A percentile compares a stretch with the other conserved stretches of the same genome.
Evolutionary conservation across 2,329 filamentous ascomycete genomes (phyloP).

Genomic region (Xylariaceae sp.): DNA sequence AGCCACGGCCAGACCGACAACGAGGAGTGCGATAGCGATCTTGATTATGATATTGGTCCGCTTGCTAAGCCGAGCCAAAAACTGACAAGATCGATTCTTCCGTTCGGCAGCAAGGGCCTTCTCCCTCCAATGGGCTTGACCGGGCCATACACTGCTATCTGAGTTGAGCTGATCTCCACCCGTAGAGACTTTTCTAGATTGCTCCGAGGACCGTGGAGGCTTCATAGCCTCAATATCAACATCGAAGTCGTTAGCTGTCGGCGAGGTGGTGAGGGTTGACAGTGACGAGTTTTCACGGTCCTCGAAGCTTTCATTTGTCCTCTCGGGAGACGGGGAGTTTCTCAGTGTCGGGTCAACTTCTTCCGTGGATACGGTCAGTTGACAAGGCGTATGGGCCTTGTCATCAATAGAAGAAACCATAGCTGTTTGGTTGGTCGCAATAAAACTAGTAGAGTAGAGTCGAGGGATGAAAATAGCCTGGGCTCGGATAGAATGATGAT

Average conservation of each 20-base stretch:
- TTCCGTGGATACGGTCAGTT: conserved; percentile 23
- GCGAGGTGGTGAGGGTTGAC: conserved; percentile 43
- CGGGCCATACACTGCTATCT: conserved; percentile 58
- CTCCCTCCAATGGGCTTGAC: conserved; percentile 55
- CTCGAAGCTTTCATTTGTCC: conserved; percentile 29
- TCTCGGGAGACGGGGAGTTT: conserved; percentile 16
- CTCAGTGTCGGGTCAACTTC: conserved; percentile 15
- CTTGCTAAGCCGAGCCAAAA: conserved; percentile 50
- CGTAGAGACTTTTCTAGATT: conserved; percentile 35
- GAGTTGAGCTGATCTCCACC: conserved; percentile 36
- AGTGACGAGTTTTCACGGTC: conserved; percentile 36
- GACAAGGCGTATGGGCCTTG: conserved; percentile 17
- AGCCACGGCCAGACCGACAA: conserved; percentile 51
- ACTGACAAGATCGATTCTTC: conserved; percentile 47
- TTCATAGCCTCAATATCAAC: conserved; percentile 54
- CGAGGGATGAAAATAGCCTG: not conserved
- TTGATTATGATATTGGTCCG: conserved; percentile 53
- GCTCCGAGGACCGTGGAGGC: conserved; percentile 38
- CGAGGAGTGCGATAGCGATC: conserved; percentile 48
- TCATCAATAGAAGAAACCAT: conserved; percentile 21
- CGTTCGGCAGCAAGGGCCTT: conserved; percentile 55
- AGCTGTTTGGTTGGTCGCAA: not conserved
- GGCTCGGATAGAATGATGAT: not conserved
- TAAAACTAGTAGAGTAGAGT: not conserved
- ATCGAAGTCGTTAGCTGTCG: conserved; percentile 50